Base-by-base conservation (phyloP, 805 yeast genomes). In the Debaryomyces castellii region DNA sequence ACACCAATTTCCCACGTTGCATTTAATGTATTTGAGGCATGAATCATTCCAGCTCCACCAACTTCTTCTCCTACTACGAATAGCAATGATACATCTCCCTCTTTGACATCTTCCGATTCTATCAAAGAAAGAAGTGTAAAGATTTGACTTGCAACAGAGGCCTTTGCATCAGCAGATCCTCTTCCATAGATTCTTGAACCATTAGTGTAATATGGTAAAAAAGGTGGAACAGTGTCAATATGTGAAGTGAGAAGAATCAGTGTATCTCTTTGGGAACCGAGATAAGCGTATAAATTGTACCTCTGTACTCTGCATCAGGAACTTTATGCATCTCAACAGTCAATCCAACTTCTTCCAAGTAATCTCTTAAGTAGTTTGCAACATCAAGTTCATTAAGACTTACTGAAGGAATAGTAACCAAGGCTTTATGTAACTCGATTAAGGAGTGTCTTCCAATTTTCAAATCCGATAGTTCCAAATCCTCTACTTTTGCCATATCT, bases 181-280 rank as follows among this genome's bases (percentile, higher is more conserved):
- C 91, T 69, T 18, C 90, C 90, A 55, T 72, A 76, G 14, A 85
- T 80, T 22, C 61, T 60, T 39, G 75, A 69, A 2, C 79, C 83
- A 10, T 73, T 66, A 10, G 74, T 60, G 2, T 55, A 53, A 59
- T 83, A 84, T 2, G 76, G 76, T 42, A 83, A 59, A 53, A 55
- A 83, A 0, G 89, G 88, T 10, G 89, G 89, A 9, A 84, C 90
- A 0, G 89, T 84, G 54, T 84, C 90, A 30, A 83, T 77, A 55
- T 84, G 90, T 10, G 87, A 78, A 1, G 87, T 81, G 18, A 84
- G 53, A 33, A 82, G 55, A 3, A 81, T 76, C 41, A 61, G 68
- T 11, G 83, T 74, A 51, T 77, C 58, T 47, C 81, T 69, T 16
- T 57, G 55, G 1, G 52, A 46, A 1, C 83, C 82, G 6, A 62